Percentiles rank a stretch among this genome's conserved stretches.
Conservation (phyloP, 83 land plant genomes). For the Thuja plicata region DNA sequence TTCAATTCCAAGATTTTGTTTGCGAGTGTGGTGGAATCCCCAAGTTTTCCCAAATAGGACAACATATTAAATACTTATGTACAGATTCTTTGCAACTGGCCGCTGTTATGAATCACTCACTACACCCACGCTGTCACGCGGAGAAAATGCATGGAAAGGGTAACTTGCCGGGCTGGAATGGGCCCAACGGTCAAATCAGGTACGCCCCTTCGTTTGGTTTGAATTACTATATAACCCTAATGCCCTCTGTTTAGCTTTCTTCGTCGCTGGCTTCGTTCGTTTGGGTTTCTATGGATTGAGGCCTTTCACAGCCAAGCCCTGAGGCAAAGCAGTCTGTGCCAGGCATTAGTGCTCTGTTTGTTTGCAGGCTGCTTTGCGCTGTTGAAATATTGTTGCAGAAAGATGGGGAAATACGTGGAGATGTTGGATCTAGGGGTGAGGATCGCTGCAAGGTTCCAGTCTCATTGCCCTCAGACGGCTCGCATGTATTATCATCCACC, state of each 20-base stretch:
- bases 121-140: not conserved
- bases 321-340: not conserved
- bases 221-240: not conserved
- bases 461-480: conserved; percentile 40
- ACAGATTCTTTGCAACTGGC: too few species aligned
- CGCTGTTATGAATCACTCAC: too few species aligned
- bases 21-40: too few species aligned
- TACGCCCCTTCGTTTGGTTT: not conserved
- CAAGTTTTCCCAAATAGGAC: too few species aligned
- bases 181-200: not conserved
- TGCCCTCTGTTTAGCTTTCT: not conserved
- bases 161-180: not conserved
- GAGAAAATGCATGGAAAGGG: not conserved
- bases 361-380: not conserved
- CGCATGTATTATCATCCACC: conserved; percentile 43
- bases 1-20: too few species aligned
- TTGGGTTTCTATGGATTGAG: not conserved
- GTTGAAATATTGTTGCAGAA: not conserved
- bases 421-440: conserved; percentile 30
- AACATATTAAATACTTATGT: too few species aligned
- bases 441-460: conserved; percentile 32
- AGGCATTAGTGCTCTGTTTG: too few species aligned
- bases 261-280: not conserved
- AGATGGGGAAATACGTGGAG: conserved; percentile 35
- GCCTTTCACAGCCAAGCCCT: not conserved